phyloP scores from a whole-genome alignment of 2,329 filamentous ascomycete genomes.

The Colletotrichum salicis region DNA sequence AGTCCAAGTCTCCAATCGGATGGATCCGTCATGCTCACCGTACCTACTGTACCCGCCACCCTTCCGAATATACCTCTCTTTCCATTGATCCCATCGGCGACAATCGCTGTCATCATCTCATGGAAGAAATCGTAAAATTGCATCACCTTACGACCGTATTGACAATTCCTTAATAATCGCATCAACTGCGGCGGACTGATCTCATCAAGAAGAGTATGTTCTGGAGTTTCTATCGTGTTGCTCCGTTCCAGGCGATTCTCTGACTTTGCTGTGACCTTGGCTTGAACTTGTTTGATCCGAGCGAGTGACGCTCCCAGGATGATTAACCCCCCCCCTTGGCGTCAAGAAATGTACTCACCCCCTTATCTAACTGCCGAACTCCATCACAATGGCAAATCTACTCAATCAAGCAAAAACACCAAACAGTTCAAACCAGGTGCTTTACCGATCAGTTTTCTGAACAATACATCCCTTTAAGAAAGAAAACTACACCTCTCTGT shows the following conservation, averaged over 20 bases:
- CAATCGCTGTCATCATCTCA: not conserved
- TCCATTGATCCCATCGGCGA: not conserved
- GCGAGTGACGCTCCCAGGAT: constrained; percentile 31
- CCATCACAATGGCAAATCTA: not conserved
- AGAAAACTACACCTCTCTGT: not conserved
- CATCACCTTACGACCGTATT: not conserved
- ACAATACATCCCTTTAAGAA: not conserved
- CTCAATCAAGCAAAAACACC: not conserved
- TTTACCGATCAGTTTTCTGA: not conserved
- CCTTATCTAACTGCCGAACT: constrained; percentile 22
- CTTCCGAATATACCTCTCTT: not conserved
- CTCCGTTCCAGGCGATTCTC: constrained; percentile 5
- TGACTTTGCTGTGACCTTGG: constrained; percentile 5
- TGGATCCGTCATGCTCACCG: constrained; percentile 19
- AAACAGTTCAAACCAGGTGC: not conserved
- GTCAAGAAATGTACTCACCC: constrained; percentile 14
- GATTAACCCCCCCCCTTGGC: constrained; percentile 24
- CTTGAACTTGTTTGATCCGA: constrained; percentile 33
- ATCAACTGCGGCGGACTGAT: constrained; percentile 5
- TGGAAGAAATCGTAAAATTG: not conserved
- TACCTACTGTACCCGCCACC: constrained; percentile 15
- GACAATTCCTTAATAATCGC: constrained; percentile 14
- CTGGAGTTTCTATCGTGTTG: not conserved
- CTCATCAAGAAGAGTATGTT: not conserved
- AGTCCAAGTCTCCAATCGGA: constrained; percentile 14